These are phyloP conservation scores for Rhynchosporium agropyri DNA, from an alignment of 2,329 filamentous ascomycete species.

Conservation along the genomic window DNA sequence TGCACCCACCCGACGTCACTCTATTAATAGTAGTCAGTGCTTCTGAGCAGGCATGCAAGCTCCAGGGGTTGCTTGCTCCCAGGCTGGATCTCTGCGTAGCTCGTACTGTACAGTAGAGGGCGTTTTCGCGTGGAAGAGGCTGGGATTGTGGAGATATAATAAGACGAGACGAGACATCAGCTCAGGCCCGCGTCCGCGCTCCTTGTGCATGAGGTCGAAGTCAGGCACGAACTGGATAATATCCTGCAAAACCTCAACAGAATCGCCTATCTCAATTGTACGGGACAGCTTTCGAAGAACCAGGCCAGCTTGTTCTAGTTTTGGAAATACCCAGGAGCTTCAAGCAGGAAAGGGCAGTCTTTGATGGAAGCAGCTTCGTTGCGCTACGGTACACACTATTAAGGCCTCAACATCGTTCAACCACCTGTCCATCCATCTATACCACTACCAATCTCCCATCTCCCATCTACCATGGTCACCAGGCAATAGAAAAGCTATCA, in stretches of 20 bases:
- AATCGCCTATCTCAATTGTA: conserved; percentile 5
- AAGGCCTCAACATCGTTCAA: conserved; percentile 15
- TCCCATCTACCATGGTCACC: conserved; percentile 31
- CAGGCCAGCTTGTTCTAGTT: not conserved
- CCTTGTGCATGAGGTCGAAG: not conserved
- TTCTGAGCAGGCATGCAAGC: not conserved
- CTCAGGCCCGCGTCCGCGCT: conserved; percentile 1
- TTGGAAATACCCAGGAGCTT: not conserved
- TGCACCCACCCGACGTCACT: not conserved
- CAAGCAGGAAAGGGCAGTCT: not conserved
- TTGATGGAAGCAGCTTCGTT: conserved; percentile 8
- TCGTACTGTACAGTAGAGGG: too few species aligned
- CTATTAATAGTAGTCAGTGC: conserved; percentile 7
- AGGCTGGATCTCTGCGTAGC: too few species aligned
- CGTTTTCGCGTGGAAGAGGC: conserved; percentile 20
- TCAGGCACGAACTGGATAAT: not conserved
- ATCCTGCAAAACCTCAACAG: not conserved
- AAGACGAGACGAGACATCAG: not conserved
- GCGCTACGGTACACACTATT: conserved; percentile 5
- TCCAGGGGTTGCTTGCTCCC: too few species aligned
- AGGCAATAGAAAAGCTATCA: conserved; percentile 22
- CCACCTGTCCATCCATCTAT: conserved; percentile 15
- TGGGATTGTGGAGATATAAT: conserved; percentile 4
- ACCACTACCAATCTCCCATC: conserved; percentile 8
- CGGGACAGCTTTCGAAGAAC: not conserved